Conservation (phyloP, 345 rosid species). For the Microthlaspi erraticum region DNA sequence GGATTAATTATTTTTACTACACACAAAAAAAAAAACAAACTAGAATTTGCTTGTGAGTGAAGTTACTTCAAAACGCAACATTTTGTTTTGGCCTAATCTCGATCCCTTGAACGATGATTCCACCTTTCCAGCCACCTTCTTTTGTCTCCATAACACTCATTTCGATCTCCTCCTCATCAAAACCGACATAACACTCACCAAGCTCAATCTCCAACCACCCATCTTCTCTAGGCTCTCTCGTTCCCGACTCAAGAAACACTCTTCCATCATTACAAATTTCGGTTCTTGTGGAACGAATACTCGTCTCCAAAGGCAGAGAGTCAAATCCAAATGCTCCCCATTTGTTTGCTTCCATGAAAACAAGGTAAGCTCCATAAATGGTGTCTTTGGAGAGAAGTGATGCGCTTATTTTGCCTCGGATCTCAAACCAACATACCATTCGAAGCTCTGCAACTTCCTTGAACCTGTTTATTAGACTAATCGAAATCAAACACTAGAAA, state of each 20-base stretch:
- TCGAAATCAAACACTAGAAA: background rate
- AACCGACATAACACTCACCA: constrained; percentile 52
- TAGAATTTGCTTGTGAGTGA: background rate
- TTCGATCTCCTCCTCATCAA: constrained; percentile 52
- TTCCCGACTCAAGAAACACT: constrained; percentile 11
- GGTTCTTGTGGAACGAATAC: constrained; percentile 45
- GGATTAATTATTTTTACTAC: background rate
- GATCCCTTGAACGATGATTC: constrained; percentile 58
- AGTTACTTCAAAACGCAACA: background rate
- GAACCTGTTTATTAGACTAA: constrained; percentile 26
- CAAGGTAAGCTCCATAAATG: constrained; percentile 53
- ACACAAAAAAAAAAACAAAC: background rate
- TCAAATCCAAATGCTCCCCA: constrained; percentile 37
- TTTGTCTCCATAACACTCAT: constrained; percentile 54
- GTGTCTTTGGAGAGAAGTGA: constrained; percentile 52
- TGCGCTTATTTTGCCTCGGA: constrained; percentile 48
- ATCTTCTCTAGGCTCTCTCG: constrained; percentile 49
- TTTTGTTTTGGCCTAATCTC: constrained; percentile 58
- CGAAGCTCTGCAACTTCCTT: constrained; percentile 56
- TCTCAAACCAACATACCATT: constrained; percentile 58
- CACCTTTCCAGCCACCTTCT: constrained; percentile 56
- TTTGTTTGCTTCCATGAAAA: constrained; percentile 41
- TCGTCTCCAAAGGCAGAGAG: constrained; percentile 33
- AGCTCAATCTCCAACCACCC: constrained; percentile 68
- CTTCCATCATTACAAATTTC: constrained; percentile 14